These are phyloP conservation scores for Lactuca sativa DNA, from an alignment of 129 eudicot genomes.

Conservation along the genomic window DNA sequence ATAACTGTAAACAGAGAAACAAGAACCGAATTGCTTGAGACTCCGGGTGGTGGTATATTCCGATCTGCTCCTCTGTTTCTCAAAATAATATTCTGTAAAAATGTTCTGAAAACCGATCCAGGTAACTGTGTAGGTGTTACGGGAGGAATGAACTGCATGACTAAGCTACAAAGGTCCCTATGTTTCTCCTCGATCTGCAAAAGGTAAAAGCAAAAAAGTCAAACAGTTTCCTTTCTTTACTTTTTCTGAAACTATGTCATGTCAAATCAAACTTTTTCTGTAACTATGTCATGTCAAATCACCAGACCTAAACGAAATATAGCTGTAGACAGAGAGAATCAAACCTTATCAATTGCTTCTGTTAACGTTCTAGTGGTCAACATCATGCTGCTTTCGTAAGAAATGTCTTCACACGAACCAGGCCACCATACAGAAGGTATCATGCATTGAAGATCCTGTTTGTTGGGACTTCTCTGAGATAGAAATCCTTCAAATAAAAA, in stretches of 20 bases:
- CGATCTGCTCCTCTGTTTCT: conserved; percentile 94
- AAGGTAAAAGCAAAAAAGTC: conserved; percentile 8
- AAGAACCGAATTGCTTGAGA: conserved; percentile 83
- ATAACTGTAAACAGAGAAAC: conserved; percentile 77
- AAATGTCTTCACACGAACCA: conserved; percentile 80
- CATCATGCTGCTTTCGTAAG: conserved; percentile 88
- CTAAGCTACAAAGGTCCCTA: conserved; percentile 84
- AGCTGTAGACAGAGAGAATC: not conserved
- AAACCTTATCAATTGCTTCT: conserved; percentile 74
- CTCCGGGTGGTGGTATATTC: conserved; percentile 77
- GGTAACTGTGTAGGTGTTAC: conserved; percentile 79
- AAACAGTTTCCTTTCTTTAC: not conserved
- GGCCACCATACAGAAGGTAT: conserved; percentile 99
- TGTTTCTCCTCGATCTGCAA: conserved; percentile 98
- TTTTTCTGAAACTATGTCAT: conserved; percentile 4
- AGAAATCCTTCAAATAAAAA: conserved; percentile 83
- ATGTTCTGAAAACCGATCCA: conserved; percentile 84
- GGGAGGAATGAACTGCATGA: conserved; percentile 95
- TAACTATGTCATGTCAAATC: too few relatives aligned
- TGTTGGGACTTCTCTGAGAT: conserved; percentile 80
- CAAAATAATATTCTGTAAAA: conserved; percentile 67
- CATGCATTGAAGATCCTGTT: conserved; percentile 78
- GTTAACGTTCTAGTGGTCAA: conserved; percentile 81
- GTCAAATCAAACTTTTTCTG: not conserved
- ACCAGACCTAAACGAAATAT: not conserved